Percentiles rank a stretch among this genome's conserved stretches.
These are phyloP conservation scores for Saturnispora gosingensis DNA, from an alignment of 805 yeast species.

Conservation along the genomic window DNA sequence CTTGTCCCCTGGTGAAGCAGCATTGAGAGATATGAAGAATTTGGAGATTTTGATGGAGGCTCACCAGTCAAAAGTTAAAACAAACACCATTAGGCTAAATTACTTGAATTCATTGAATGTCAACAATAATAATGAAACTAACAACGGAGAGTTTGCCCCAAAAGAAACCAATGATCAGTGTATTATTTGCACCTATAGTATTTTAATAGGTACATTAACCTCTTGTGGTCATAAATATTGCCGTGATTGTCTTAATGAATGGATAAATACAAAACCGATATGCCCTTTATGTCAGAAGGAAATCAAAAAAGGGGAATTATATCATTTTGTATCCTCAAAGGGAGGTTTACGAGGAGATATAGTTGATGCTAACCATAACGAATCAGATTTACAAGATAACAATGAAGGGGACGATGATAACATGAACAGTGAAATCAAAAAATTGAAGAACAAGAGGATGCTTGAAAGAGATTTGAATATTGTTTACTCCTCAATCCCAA, in stretches of 20 bases:
- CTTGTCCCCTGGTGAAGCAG: constrained; percentile 17
- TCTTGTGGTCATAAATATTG: constrained; percentile 93
- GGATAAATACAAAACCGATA: constrained; percentile 44
- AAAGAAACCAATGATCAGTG: constrained; percentile 36
- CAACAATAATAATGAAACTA: constrained; percentile 1
- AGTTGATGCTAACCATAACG: constrained; percentile 18
- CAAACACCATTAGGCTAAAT: constrained; percentile 33
- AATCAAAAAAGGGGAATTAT: constrained; percentile 44
- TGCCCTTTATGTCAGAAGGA: constrained; percentile 79
- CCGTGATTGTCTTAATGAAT: constrained; percentile 62
- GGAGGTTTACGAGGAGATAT: constrained; percentile 42
- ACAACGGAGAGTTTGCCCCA: constrained; percentile 19
- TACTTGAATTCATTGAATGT: constrained; percentile 37
- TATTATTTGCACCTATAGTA: constrained; percentile 66
- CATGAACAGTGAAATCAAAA: constrained; percentile 14
- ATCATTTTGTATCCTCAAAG: constrained; percentile 56
- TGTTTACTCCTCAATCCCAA: constrained; percentile 39
- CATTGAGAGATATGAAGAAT: constrained; percentile 11
- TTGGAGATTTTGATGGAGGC: constrained; percentile 17
- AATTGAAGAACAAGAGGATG: constrained; percentile 17
- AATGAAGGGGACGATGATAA: constrained; percentile 7
- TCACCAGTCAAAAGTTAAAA: constrained; percentile 4
- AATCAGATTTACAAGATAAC: constrained; percentile 3
- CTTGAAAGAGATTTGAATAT: constrained; percentile 29
- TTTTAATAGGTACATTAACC: constrained; percentile 69